Evolutionary conservation across 192 early-diverging fungal genomes (phyloP), one percentile per base, ranked within the genome.

Genomic region (Phlyctochytrium arcticum): DNA sequence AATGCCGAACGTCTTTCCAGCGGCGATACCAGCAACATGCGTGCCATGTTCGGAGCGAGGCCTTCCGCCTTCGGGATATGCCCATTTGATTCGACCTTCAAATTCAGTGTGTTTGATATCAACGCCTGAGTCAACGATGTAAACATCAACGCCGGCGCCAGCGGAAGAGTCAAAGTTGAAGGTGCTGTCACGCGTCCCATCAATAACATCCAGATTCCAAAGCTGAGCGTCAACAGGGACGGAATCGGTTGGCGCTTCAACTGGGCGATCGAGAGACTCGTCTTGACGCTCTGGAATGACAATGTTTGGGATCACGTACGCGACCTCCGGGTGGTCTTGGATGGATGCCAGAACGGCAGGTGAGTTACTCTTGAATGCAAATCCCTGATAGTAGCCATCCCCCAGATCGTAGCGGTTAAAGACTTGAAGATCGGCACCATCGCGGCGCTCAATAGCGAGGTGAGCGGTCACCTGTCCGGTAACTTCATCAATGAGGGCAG

Each of bases 41-140:
- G 83, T 85, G 37, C 83, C 69, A 69, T 70, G 53, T 7, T 79
- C 80, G 58, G 71, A 62, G 57, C 84, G 81, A 24, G 62, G 48
- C 37, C 10, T 19, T 64, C 67, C 69, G 17, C 57, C 62, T 17
- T 48, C 21, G 21, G 67, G 51, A 36, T 75, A 84, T 5, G 75
- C 81, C 54, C 55, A 70, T 27, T 5, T 30, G 17, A 81, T 84
- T 34, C 84, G 71, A 10, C 80, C 78, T 15, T 53, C 65, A 69
- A 86, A 86, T 0, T 79, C 69, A 5, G 37, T 17, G 56, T 85
- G 72, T 19, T 30, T 44, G 10, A 59, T 54, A 42, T 63, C 72
- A 4, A 86, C 66, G 55, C 82, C 82, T 26, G 84, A 72, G 44
- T 75, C 73, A 1, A 75, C 23, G 5, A 75, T 50, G 35, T 75